These are phyloP conservation scores for Gracilaria domingensis DNA, from an alignment of 23 red algal genomes.

Conservation along the genomic window DNA sequence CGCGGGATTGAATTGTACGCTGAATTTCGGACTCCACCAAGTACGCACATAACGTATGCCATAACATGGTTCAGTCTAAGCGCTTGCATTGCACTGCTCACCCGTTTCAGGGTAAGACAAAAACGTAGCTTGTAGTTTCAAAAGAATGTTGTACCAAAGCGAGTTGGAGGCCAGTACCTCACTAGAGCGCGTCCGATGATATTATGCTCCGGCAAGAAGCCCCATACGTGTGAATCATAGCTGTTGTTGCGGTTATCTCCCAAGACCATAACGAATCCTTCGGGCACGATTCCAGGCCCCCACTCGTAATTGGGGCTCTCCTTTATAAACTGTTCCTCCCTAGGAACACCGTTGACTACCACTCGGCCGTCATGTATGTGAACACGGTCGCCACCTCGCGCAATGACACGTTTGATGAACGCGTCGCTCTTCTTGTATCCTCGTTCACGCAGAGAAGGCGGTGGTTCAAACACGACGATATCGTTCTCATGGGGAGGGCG, in stretches of 20 bases:
- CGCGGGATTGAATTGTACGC: constrained; percentile 8
- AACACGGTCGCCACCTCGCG: constrained; percentile 82
- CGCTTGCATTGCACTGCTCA: constrained; percentile 50
- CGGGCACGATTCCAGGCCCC: constrained; percentile 88
- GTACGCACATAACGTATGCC: constrained; percentile 69
- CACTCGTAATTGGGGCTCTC: constrained; percentile 90
- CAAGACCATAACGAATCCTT: constrained; percentile 90
- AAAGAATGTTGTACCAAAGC: constrained; percentile 76
- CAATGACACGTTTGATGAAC: constrained; percentile 97
- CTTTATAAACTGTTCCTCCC: constrained; percentile 73
- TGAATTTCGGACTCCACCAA: constrained; percentile 65
- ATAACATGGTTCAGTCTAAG: constrained; percentile 71
- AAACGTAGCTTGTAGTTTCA: constrained; percentile 19
- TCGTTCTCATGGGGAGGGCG: constrained; percentile 76
- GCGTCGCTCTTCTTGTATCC: constrained; percentile 90
- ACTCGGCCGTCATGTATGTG: constrained; percentile 76
- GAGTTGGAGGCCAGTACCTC: constrained; percentile 91
- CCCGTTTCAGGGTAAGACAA: constrained; percentile 33
- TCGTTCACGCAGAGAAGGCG: constrained; percentile 62
- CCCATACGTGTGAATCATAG: constrained; percentile 97
- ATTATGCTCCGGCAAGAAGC: constrained; percentile 88
- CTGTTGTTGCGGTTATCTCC: constrained; percentile 99
- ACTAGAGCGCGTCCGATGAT: constrained; percentile 93
- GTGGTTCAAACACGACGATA: constrained; percentile 96
- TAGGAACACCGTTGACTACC: constrained; percentile 74